Conservation (phyloP, 129 eudicot genomes). For the Heracleum sosnowskyi region DNA sequence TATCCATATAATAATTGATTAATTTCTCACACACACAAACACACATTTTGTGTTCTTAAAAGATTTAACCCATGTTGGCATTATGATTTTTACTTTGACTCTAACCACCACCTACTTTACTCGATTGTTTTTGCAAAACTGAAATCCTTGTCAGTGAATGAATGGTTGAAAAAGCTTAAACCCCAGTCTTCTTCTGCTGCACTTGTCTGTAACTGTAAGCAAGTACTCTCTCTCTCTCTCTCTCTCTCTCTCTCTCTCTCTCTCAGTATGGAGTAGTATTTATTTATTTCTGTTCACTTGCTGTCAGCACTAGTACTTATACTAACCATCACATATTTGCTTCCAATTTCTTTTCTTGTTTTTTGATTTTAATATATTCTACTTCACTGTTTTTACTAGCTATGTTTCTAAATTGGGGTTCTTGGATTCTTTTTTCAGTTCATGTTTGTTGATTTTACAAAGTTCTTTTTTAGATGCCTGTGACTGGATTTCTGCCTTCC, state of each 20-base stretch:
- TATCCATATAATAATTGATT: background rate
- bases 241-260: background rate
- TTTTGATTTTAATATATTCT: conserved; percentile 12
- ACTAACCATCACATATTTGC: conserved; percentile 3
- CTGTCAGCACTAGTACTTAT: conserved; percentile 21
- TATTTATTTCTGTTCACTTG: conserved; percentile 7
- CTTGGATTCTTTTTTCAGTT: conserved; percentile 17
- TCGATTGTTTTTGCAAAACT: conserved; percentile 16
- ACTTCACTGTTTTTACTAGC: conserved; percentile 17
- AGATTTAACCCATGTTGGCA: background rate
- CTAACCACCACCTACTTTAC: conserved; percentile 10
- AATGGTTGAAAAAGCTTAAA: conserved; percentile 53
- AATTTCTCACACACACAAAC: background rate
- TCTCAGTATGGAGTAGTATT: too few species aligned
- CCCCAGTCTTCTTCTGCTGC: conserved; percentile 19
- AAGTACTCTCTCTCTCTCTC: conserved; percentile 31
- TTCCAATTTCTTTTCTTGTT: conserved; percentile 18
- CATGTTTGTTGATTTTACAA: conserved; percentile 5
- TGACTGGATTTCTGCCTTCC: conserved; percentile 21
- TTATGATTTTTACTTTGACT: conserved; percentile 15
- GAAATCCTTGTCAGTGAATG: conserved; percentile 45
- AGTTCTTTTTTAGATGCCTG: conserved; percentile 5
- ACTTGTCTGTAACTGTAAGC: conserved; percentile 22
- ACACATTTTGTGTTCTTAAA: background rate
- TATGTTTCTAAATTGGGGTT: conserved; percentile 34